These are phyloP conservation scores for Penicillium verrucosum DNA, from an alignment of 2,329 filamentous ascomycete species.

Conservation along the genomic window DNA sequence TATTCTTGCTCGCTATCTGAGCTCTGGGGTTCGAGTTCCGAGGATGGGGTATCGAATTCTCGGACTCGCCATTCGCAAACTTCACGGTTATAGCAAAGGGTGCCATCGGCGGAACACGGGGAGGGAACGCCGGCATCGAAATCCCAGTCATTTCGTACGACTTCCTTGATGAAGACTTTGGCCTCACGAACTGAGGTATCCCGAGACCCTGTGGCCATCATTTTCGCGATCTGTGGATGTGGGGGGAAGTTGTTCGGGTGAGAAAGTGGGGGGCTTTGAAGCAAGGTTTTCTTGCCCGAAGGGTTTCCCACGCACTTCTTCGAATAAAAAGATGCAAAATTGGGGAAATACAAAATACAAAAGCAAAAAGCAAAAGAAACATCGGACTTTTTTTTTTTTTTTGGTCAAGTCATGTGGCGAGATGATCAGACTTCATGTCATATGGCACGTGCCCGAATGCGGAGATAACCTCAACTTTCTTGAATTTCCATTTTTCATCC, in stretches of 20 bases:
- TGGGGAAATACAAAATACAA: not conserved
- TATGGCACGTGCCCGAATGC: slow-evolving; percentile 9
- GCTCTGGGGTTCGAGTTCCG: slow-evolving; percentile 34
- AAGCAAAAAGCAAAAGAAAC: not conserved
- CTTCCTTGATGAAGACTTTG: slow-evolving; percentile 40
- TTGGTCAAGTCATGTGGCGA: slow-evolving; percentile 1
- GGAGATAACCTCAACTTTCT: slow-evolving; percentile 1
- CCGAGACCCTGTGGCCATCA: slow-evolving; percentile 30
- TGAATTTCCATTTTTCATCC: too few species aligned
- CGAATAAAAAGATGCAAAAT: not conserved
- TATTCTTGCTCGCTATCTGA: slow-evolving; percentile 16
- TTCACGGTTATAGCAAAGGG: slow-evolving; percentile 24
- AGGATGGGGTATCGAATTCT: slow-evolving; percentile 38
- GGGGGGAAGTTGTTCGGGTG: slow-evolving; percentile 10
- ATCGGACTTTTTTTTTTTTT: too few species aligned
- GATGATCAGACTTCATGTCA: slow-evolving; percentile 8
- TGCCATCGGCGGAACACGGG: slow-evolving; percentile 17
- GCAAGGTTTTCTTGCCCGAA: slow-evolving; percentile 11
- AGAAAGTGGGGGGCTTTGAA: slow-evolving; percentile 16
- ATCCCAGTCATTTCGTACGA: slow-evolving; percentile 44
- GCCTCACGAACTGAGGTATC: slow-evolving; percentile 42
- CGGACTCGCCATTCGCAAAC: slow-evolving; percentile 37
- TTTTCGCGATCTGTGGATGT: slow-evolving; percentile 5
- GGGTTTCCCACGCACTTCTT: not conserved
- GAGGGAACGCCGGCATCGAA: slow-evolving; percentile 29